Conservation (phyloP, 75 land plant species). For the Selaginella tamariscina region DNA sequence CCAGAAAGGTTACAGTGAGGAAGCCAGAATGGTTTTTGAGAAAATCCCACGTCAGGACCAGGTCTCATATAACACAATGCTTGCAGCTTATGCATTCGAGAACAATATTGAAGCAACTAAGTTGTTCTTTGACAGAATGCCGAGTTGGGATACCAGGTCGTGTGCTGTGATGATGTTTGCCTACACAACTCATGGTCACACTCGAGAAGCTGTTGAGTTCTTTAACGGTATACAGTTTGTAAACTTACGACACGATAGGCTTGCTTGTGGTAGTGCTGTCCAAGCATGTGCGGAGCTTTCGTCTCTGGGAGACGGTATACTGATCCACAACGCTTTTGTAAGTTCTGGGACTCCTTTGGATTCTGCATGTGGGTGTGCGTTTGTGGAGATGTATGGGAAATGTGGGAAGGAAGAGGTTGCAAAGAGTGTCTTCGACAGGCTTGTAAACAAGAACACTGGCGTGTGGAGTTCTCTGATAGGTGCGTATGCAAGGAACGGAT, state of each 20-base stretch:
- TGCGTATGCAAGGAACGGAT: not conserved
- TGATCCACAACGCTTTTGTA: not conserved
- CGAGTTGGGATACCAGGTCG: not conserved
- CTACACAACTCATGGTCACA: not conserved
- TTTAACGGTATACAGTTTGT: not conserved
- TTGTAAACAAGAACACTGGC: not conserved
- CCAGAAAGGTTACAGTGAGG: not conserved
- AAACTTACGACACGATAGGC: not conserved
- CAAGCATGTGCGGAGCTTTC: not conserved
- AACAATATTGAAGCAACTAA: not conserved
- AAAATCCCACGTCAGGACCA: not conserved
- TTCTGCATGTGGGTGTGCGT: not conserved
- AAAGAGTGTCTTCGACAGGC: not conserved
- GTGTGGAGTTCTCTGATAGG: not conserved
- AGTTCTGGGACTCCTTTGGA: not conserved
- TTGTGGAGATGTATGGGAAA: not conserved
- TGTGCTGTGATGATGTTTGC: not conserved
- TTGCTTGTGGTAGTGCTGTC: not conserved
- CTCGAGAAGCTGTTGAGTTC: not conserved
- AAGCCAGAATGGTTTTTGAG: not conserved
- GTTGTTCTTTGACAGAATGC: not conserved
- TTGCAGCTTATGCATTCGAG: not conserved
- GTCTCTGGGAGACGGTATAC: not conserved
- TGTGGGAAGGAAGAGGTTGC: not conserved
- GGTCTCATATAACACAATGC: not conserved